Evolutionary conservation across 169 alveolate species (phyloP), one percentile per base, ranked within the genome.

Genomic region (Eimeria tenella): DNA sequence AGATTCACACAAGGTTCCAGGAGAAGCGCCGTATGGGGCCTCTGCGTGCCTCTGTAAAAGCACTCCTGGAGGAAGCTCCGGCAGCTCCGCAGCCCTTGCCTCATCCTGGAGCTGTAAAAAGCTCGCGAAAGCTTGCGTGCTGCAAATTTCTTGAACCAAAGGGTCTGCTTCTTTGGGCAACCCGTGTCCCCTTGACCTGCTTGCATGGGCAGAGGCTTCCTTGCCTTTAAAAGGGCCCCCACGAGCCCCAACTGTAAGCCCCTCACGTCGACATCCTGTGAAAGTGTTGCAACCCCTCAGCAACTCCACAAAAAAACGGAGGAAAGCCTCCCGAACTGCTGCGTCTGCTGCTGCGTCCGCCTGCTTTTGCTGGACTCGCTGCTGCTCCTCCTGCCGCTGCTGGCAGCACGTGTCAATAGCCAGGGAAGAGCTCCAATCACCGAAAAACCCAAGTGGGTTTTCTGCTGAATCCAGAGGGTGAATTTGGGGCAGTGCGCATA

Each of bases 101-200:
- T 81, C 89, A 58, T 81, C 89, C 56, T 81, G 89, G 11, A 81
- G 71, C 89, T 81, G 89, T 21, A 81, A 23, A 58, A 81, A 81
- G 31, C 89, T 81, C n/a, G 89, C 89, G 55, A 81, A 81, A 10
- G 89, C 89, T 25, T 81, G 89, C 55, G 89, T 81, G 89, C 89
- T 81, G 73, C 89, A 81, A 19, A 81, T 81, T 81, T 81, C 89
- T 58, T 81, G 74, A 53, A 81, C 15, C 89, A 81, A 53, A 31
- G 89, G 89, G 8, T 56, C 74, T 21, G 56, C 89, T 21, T 81
- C 89, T 21, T 10, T 9, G 7, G 73, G 25, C 10, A 53, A 50
- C 42, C 56, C 73, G 56, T 53, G 89, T 11, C 56, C 89, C 31
- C 89, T 58, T 50, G 15, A 23, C 89, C 89, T 81, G 71, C 89